Evolutionary conservation across 805 yeast species (phyloP), one percentile per base, ranked within the genome.

Genomic region (Saccharomycopsis javanensis): DNA sequence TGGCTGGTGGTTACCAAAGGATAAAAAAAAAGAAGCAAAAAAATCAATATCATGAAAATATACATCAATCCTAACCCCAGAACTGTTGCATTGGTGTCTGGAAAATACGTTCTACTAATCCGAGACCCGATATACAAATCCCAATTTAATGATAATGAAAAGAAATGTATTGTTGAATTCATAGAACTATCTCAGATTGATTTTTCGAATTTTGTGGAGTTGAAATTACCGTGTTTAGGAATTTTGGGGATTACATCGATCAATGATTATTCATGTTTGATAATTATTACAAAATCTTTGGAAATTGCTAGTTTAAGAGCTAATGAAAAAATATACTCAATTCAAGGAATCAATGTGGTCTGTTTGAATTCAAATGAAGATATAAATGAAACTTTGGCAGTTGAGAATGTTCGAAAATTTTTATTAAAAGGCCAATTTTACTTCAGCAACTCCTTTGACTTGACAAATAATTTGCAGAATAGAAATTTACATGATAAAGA

Each of bases 371-470:
- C 77, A 51, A 81, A 79, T 51, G 75, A 42, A n/a, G 48, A 42
- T 20, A 42, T 42, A 6, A 42, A 42, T 20, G 48, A 42, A 15
- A 20, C 28, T 2, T 42, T 20, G 25, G 48, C 25, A 20, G 28
- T 42, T 20, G 48, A 42, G n/a, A 13, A 42, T 16, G 15, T 91
- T 42, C 79, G 84, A 60, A 90, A 86, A 67, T 73, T 92, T 46
- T 74, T 92, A 53, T 74, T 82, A 33, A 86, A 85, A 66, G 97
- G 97, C 2, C 82, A 91, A 1, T 94, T 92, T 67, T 91, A 88
- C 70, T 94, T 83, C 71, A 87, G 97, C 27, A 82, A 88, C 30
- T 91, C 88, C 68, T 92, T 89, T 67, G 99, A 94, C 67, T 72
- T 94, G 59, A 92, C 98, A 0, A 85, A 86, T 50, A 75, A 80